Evolutionary conservation across 2,329 filamentous ascomycete species (phyloP).

Genomic region (Clarireedia paspali): DNA sequence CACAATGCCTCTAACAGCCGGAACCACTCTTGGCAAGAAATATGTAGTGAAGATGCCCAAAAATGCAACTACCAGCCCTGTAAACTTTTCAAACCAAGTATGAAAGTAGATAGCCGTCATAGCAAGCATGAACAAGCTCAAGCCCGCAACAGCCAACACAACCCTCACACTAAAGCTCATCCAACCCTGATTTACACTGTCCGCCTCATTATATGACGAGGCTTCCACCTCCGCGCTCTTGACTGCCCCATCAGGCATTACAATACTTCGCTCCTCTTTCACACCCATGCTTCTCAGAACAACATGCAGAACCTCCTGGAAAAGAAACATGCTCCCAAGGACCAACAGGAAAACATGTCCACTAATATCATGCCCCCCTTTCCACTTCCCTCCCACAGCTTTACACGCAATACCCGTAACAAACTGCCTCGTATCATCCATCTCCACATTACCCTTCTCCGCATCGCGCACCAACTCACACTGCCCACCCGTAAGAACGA

Average conservation of each 20-base stretch:
- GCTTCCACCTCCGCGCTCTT: slow-evolving; percentile 48
- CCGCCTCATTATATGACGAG: slow-evolving; percentile 10
- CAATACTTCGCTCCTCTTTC: slow-evolving; percentile 56
- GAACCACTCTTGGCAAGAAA: slow-evolving; percentile 39
- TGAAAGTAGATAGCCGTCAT: slow-evolving; percentile 99
- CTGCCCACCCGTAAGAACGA: slow-evolving; percentile 77
- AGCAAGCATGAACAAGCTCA: slow-evolving; percentile 91
- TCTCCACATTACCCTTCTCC: slow-evolving; percentile 37
- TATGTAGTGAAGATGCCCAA: slow-evolving; percentile 42
- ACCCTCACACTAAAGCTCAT: slow-evolving; percentile 46
- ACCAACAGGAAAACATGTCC: slow-evolving; percentile 93
- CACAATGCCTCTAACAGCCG: slow-evolving; percentile 37
- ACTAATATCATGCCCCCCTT: slow-evolving; percentile 91
- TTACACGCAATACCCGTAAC: slow-evolving; percentile 77
- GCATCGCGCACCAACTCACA: slow-evolving; percentile 57
- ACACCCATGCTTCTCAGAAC: slow-evolving; percentile 41
- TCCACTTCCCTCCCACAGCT: slow-evolving; percentile 74
- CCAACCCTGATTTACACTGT: slow-evolving; percentile 11
- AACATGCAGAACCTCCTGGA: slow-evolving; percentile 67
- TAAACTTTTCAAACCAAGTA: slow-evolving; percentile 89
- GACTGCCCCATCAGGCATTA: slow-evolving; percentile 58
- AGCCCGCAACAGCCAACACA: slow-evolving; percentile 52
- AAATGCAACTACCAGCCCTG: slow-evolving; percentile 41
- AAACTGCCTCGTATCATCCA: slow-evolving; percentile 40
- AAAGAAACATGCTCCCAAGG: slow-evolving; percentile 70